Percentiles rank a stretch among this genome's conserved stretches.
Conservation (phyloP, 768 basidiomycete species). For the Leucocoprinus leucothites region DNA sequence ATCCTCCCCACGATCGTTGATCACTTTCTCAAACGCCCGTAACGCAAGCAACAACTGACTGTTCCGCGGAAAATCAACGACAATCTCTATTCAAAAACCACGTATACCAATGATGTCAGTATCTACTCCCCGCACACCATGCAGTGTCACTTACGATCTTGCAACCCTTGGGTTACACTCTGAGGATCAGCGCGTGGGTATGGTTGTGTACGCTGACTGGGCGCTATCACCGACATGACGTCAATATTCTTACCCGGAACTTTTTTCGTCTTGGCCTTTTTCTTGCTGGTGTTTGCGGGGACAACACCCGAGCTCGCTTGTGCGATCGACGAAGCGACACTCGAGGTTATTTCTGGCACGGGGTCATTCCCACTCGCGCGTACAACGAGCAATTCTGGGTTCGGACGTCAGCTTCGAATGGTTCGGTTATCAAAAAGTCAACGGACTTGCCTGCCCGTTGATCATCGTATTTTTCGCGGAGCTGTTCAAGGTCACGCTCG, state of each 20-base stretch:
- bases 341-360: not conserved
- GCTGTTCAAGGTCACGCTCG: slow-evolving; percentile 33
- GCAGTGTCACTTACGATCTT: slow-evolving; percentile 2
- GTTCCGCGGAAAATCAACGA: not conserved
- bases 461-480: slow-evolving; percentile 37
- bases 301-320: not conserved
- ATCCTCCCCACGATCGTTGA: not conserved
- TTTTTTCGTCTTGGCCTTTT: slow-evolving; percentile 8
- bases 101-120: not conserved
- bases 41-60: slow-evolving; percentile 4
- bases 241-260: slow-evolving; percentile 3
- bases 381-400: slow-evolving; percentile 1
- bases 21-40: slow-evolving; percentile 4
- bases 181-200: not conserved
- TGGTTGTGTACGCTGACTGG: not conserved
- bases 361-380: not conserved
- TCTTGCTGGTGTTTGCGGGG: not conserved
- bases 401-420: not conserved
- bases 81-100: not conserved
- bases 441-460: slow-evolving; percentile 4
- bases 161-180: not conserved
- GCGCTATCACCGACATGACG: not conserved
- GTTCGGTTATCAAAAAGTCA: not conserved
- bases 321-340: not conserved
- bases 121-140: not conserved